Evolutionary conservation across 192 early-diverging fungal genomes (phyloP).

Genomic region (Entophlyctis luteolus): DNA sequence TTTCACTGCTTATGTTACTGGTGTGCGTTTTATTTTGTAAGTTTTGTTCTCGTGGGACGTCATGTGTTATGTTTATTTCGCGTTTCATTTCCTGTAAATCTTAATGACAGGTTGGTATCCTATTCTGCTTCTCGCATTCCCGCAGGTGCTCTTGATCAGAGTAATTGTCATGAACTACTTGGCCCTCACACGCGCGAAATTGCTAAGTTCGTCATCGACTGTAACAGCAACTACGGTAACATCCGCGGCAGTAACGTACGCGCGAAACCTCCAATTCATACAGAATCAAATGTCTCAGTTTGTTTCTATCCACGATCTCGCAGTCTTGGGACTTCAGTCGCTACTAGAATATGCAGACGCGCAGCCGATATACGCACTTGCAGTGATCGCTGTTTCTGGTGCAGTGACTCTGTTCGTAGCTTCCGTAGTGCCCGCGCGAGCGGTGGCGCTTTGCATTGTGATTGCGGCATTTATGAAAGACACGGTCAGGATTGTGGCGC

Average conservation of each 20-base stretch:
- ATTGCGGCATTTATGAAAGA: slow-evolving; percentile 56
- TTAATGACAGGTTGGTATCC: slow-evolving; percentile 54
- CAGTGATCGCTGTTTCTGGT: slow-evolving; percentile 32
- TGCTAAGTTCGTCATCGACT: too few relatives aligned
- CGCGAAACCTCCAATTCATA: slow-evolving; percentile 67
- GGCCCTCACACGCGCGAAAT: too few relatives aligned
- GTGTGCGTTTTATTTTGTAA: slow-evolving; percentile 40
- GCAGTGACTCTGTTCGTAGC: slow-evolving; percentile 30
- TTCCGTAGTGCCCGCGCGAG: slow-evolving; percentile 32
- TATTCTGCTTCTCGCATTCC: slow-evolving; percentile 47
- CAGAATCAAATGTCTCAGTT: slow-evolving; percentile 73
- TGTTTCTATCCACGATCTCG: slow-evolving; percentile 25
- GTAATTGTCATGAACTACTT: slow-evolving; percentile 54
- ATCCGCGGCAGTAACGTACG: slow-evolving; percentile 53
- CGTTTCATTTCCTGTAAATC: too few relatives aligned
- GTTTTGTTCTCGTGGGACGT: slow-evolving; percentile 18
- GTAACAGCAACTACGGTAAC: slow-evolving; percentile 4
- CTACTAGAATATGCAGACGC: slow-evolving; percentile 31
- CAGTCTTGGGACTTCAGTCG: not conserved
- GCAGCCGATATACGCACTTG: slow-evolving; percentile 30
- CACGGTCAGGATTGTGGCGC: slow-evolving; percentile 52
- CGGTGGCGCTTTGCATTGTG: slow-evolving; percentile 48
- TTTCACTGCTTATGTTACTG: slow-evolving; percentile 47
- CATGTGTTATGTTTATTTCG: not conserved
- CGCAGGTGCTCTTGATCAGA: slow-evolving; percentile 49